These are phyloP conservation scores for Colletotrichum sp. DNA, from an alignment of 2,329 filamentous ascomycete species.

Conservation along the genomic window DNA sequence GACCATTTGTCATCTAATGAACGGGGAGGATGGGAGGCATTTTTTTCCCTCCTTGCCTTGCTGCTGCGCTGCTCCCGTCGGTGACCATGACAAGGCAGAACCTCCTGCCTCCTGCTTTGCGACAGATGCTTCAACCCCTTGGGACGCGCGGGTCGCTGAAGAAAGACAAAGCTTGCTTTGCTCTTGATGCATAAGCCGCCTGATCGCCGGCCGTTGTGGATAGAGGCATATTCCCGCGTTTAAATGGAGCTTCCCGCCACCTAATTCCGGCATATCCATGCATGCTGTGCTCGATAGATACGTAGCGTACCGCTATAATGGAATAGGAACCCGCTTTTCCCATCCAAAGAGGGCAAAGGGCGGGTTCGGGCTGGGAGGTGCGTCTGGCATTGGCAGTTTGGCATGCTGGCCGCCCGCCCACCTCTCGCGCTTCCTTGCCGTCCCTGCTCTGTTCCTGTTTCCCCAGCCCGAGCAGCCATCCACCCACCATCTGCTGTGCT, in stretches of 20 bases:
- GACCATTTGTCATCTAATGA: background rate
- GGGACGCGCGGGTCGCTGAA: conserved; percentile 9
- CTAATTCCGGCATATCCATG: conserved; percentile 16
- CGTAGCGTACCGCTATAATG: background rate
- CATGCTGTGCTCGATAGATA: background rate
- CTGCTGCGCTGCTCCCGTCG: background rate
- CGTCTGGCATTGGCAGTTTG: background rate
- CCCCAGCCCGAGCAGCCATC: background rate
- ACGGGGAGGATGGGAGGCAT: background rate
- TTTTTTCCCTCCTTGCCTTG: background rate
- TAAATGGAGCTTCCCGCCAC: conserved; percentile 4
- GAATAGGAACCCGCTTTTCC: background rate
- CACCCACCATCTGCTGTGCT: background rate
- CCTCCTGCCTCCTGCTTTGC: conserved; percentile 1
- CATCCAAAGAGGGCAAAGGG: conserved; percentile 1
- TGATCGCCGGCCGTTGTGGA: background rate
- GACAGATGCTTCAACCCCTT: background rate
- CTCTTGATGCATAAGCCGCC: conserved; percentile 4
- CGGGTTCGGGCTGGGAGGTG: background rate
- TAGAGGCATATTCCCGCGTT: conserved; percentile 8
- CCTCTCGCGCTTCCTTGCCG: conserved; percentile 6
- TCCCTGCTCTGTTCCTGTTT: background rate
- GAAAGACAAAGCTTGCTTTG: conserved; percentile 9
- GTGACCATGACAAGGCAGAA: background rate
- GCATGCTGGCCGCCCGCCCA: conserved; percentile 10